Conservation (phyloP, 2,329 filamentous ascomycete genomes). For the Neofusicoccum laricinum region DNA sequence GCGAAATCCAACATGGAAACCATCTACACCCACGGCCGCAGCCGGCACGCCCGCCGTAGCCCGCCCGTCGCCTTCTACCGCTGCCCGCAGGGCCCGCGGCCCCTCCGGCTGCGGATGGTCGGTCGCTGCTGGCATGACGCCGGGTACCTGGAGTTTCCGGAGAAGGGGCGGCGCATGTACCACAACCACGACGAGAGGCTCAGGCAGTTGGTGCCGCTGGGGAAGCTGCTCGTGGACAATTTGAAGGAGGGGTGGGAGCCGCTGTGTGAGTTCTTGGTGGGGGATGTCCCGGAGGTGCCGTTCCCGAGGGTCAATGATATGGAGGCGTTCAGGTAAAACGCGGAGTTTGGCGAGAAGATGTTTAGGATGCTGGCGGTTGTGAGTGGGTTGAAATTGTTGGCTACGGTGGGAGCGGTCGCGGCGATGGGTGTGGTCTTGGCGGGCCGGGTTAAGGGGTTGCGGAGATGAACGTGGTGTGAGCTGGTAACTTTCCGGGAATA, state of each 20-base stretch:
- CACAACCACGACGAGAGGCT: background rate
- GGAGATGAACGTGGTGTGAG: background rate
- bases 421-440: background rate
- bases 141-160: background rate
- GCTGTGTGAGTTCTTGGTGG: constrained; percentile 42
- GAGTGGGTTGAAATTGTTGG: background rate
- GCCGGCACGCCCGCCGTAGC: background rate
- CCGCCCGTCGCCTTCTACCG: background rate
- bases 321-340: background rate
- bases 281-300: constrained; percentile 31
- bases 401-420: background rate
- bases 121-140: background rate
- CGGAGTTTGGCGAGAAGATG: background rate
- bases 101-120: background rate
- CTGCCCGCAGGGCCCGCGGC: background rate
- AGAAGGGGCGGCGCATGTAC: background rate
- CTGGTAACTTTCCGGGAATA: too few relatives aligned
- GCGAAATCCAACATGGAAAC: constrained; percentile 5
- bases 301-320: constrained; percentile 28
- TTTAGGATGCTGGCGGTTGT: background rate
- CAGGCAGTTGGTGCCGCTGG: background rate
- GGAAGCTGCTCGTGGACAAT: constrained; percentile 33
- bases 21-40: background rate
- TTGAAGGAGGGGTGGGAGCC: constrained; percentile 44
- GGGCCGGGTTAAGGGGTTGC: background rate